These are phyloP conservation scores for Gossypium schwendimanii DNA, from an alignment of 441 rosid genomes.

Conservation along the genomic window DNA sequence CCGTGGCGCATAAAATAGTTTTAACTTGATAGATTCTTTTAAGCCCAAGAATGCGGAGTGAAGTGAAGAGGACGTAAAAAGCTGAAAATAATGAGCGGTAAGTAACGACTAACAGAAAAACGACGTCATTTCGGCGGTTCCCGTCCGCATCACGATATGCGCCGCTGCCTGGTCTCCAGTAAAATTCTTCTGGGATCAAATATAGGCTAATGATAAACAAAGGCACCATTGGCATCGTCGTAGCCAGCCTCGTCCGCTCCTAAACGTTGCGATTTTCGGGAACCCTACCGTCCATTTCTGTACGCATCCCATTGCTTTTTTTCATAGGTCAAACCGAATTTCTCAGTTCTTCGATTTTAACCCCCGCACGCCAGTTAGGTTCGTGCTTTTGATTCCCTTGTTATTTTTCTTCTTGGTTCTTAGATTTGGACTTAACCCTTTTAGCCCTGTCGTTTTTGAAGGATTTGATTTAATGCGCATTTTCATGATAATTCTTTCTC, in stretches of 20 bases:
- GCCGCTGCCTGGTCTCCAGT: conserved; percentile 8
- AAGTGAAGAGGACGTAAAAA: background rate
- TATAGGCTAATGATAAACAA: background rate
- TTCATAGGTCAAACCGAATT: background rate
- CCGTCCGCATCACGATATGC: background rate
- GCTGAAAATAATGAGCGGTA: background rate
- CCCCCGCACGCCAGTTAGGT: background rate
- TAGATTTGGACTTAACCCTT: background rate
- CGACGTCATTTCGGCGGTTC: background rate
- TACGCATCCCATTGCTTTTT: background rate
- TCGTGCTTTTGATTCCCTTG: background rate
- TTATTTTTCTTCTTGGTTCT: background rate
- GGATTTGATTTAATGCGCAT: background rate
- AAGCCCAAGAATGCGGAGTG: background rate
- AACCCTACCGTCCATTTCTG: background rate
- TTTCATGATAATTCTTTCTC: background rate
- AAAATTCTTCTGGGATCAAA: conserved; percentile 14
- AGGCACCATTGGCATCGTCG: background rate
- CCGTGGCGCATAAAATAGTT: background rate
- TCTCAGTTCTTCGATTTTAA: background rate
- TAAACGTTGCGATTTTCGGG: background rate
- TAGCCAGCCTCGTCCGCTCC: background rate
- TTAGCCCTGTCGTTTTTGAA: background rate
- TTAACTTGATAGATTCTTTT: background rate
- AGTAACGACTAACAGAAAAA: background rate